Conservation (phyloP, 2,329 filamentous ascomycete genomes). For the Leptographium lundbergii region DNA sequence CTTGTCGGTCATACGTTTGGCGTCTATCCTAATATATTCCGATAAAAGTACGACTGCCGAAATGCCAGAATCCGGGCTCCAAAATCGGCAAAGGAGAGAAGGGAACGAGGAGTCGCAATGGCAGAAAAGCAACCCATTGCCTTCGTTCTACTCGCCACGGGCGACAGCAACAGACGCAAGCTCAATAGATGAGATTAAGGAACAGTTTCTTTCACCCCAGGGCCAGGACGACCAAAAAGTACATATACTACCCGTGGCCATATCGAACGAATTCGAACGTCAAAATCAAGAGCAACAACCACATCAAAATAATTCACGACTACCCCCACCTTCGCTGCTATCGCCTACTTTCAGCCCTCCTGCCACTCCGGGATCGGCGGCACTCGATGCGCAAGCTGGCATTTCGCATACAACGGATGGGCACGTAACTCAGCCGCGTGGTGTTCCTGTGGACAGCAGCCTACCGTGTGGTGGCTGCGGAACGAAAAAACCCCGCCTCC, state of each 20-base stretch:
- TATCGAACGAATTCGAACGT: not conserved
- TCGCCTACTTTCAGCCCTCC: conserved; percentile 78
- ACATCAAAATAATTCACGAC: not conserved
- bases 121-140: not conserved
- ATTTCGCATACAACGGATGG: not conserved
- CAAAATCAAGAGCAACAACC: not conserved
- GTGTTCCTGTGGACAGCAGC: conserved; percentile 48
- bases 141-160: conserved; percentile 12
- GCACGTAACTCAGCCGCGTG: conserved; percentile 25
- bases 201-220: not conserved
- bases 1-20: not conserved
- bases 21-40: not conserved
- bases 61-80: not conserved
- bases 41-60: not conserved
- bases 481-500: conserved; percentile 54
- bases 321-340: conserved; percentile 56
- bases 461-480: conserved; percentile 46
- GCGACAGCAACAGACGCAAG: conserved; percentile 7
- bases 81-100: not conserved
- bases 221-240: not conserved
- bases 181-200: conserved; percentile 9
- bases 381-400: conserved; percentile 11
- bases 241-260: not conserved
- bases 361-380: conserved; percentile 43
- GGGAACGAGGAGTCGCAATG: not conserved